Evolutionary conservation across 2,329 filamentous ascomycete species (phyloP), one percentile per base, ranked within the genome.

Genomic region (Neocucurbitaria cava): DNA sequence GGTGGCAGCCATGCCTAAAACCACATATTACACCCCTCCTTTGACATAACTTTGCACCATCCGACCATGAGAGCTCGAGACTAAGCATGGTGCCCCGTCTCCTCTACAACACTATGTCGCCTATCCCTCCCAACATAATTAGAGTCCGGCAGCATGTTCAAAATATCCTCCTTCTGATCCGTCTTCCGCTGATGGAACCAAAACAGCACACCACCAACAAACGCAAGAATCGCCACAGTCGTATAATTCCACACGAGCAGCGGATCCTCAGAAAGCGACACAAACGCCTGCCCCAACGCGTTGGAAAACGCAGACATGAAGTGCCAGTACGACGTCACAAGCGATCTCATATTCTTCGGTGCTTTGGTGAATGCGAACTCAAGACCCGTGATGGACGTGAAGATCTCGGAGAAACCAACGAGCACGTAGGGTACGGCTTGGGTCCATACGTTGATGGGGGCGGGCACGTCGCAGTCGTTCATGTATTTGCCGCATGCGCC

Each of bases 321-420:
- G 35, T 91, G 81, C 69, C 87, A 87, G 65, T 92, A 80, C 18
- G 85, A 84, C 74, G 79, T 82, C 11, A 93, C 88, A n/a, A 92
- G 81, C 1, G 87, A 89, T 61, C 89, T 87, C 90, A 93, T 93
- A 79, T 91, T 92, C 68, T 84, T 85, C 23, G 90, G 90, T 0
- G 89, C 89, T 76, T 91, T 91, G 72, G 87, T 88, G 78, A 87
- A 92, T 30, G 90, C 90, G 60, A 91, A 91, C 71, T 92, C 89
- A 60, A 89, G 85, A 1, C 86, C 87, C 3, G 84, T 86, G 53
- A 87, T 81, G 10, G 79, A 83, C 2, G 82, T 80, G 59, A 85
- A 81, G 65, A 85, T 85, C 67, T 86, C 84, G 2, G 82, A 83
- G 56, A 85, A 79, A 56, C 80, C 84, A 52, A 84, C 79, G 2